phyloP scores from a whole-genome alignment of 192 early-diverging fungal genomes.

The Mortierella antarctica region DNA sequence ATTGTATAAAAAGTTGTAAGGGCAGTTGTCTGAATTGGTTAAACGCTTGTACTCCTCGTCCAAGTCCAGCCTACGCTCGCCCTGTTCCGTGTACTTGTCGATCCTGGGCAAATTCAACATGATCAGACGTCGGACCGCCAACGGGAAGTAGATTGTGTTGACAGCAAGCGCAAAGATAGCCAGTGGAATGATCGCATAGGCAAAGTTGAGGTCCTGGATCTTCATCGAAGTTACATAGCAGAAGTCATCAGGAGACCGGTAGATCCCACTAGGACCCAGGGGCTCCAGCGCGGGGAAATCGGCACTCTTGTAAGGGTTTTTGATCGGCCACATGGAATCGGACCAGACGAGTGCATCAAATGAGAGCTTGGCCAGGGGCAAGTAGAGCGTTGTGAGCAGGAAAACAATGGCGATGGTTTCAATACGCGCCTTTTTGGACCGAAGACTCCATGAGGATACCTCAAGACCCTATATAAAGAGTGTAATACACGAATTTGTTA shows the following conservation, averaged over 20 bases:
- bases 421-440: constrained; percentile 40
- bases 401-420: constrained; percentile 54
- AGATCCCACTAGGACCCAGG: constrained; percentile 27
- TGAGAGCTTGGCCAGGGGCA: constrained; percentile 52
- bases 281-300: constrained; percentile 46
- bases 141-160: constrained; percentile 52
- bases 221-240: constrained; percentile 60
- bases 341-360: constrained; percentile 56
- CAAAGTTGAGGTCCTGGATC: constrained; percentile 54
- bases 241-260: constrained; percentile 43
- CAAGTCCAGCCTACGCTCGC: constrained; percentile 33
- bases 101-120: constrained; percentile 61
- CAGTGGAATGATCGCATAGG: constrained; percentile 46
- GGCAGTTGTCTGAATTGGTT: constrained; percentile 65
- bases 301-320: constrained; percentile 40
- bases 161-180: constrained; percentile 38
- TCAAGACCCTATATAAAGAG: constrained; percentile 40
- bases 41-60: constrained; percentile 56
- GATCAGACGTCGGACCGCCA: constrained; percentile 47
- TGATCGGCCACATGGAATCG: constrained; percentile 46
- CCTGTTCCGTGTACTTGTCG: constrained; percentile 51
- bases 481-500: background rate
- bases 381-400: constrained; percentile 50
- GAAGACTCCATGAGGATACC: constrained; percentile 43
- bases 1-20: constrained; percentile 71